Percentiles rank a stretch among this genome's conserved stretches.
phyloP scores from a whole-genome alignment of 202 grass and related monocot species.

The Cymbopogon flexuosus region DNA sequence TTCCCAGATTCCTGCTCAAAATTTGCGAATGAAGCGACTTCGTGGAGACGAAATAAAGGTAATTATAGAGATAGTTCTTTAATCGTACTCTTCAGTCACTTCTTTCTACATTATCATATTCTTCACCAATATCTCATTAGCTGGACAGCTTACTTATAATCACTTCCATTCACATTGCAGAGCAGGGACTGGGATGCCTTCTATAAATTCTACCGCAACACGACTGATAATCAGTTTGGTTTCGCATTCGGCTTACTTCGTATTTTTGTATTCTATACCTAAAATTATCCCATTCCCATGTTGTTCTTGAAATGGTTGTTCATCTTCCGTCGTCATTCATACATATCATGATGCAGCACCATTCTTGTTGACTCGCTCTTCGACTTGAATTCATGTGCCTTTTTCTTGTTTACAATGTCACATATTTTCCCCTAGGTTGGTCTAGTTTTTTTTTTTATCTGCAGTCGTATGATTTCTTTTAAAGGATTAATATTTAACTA shows the following conservation, averaged over 20 bases:
- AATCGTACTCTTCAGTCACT: slow-evolving; percentile 4
- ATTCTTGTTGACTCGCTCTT: not conserved
- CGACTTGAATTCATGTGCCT: not conserved
- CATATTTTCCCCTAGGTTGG: not conserved
- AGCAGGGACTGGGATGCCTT: slow-evolving; percentile 75
- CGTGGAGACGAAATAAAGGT: slow-evolving; percentile 86
- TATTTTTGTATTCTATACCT: not conserved
- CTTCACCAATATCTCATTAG: not conserved
- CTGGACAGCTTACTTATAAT: slow-evolving; percentile 27
- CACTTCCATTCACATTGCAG: slow-evolving; percentile 50
- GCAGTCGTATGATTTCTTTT: not conserved
- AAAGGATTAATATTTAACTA: not conserved
- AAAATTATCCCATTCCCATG: not conserved
- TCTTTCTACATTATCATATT: slow-evolving; percentile 13
- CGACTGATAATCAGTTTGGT: slow-evolving; percentile 93
- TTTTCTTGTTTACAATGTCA: not conserved
- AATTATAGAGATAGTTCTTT: slow-evolving; percentile 21
- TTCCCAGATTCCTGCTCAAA: slow-evolving; percentile 73
- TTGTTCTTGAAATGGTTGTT: not conserved
- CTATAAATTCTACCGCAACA: slow-evolving; percentile 89
- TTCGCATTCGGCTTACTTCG: slow-evolving; percentile 35
- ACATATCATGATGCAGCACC: not conserved
- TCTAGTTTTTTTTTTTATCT: not conserved
- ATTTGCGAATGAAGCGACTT: slow-evolving; percentile 88
- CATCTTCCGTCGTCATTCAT: not conserved